Evolutionary conservation across 176 grass and related monocot species (phyloP).

Genomic region (Bolboschoenus planiculmis): DNA sequence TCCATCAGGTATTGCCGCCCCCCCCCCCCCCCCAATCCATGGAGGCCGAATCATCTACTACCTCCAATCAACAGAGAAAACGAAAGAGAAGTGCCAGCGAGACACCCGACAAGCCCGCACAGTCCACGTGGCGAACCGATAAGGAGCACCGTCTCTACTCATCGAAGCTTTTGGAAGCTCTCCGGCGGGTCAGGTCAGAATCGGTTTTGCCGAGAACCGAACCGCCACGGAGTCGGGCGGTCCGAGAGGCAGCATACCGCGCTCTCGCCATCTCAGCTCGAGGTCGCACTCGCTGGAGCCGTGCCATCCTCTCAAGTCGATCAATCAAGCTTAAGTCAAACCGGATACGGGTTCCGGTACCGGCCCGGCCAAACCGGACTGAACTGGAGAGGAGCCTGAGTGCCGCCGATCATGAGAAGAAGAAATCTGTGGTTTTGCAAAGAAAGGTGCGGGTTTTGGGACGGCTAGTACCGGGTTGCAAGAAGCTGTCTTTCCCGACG

Average conservation of each 20-base stretch:
- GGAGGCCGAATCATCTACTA: constrained; percentile 24
- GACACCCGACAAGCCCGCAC: background rate
- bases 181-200: constrained; percentile 47
- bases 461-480: constrained; percentile 71
- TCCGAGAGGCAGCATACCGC: constrained; percentile 79
- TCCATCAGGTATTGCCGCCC: background rate
- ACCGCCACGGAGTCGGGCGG: constrained; percentile 32
- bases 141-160: constrained; percentile 80
- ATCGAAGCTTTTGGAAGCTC: constrained; percentile 72
- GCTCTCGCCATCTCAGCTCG: constrained; percentile 58
- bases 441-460: constrained; percentile 64
- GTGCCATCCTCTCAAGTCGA: constrained; percentile 56
- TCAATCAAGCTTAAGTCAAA: constrained; percentile 30
- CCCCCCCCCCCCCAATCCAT: background rate
- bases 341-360: constrained; percentile 30
- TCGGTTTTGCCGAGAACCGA: background rate
- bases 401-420: background rate
- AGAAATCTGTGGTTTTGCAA: constrained; percentile 29
- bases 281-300: constrained; percentile 74
- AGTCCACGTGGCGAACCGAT: constrained; percentile 64
- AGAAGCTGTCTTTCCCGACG: constrained; percentile 53
- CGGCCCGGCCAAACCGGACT: background rate
- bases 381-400: background rate
- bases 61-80: constrained; percentile 18
- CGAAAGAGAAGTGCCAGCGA: constrained; percentile 9